A percentile compares a stretch with the other conserved stretches of the same genome.
These are phyloP conservation scores for Lentinula edodes DNA, from an alignment of 768 basidiomycete species.

Conservation along the genomic window DNA sequence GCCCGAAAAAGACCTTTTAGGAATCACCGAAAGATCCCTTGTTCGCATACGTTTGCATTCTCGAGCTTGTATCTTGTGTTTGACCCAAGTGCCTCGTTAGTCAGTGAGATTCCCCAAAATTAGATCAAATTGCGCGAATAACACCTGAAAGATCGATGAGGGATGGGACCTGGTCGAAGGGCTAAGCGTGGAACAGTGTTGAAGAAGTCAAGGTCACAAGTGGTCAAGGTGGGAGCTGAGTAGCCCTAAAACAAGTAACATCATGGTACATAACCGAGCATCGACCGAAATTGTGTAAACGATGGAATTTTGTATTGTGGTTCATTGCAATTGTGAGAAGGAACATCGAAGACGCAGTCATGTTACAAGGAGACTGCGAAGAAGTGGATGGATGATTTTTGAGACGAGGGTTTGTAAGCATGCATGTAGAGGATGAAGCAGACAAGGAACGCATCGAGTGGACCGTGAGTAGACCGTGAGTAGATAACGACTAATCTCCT, in stretches of 20 bases:
- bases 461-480: background rate
- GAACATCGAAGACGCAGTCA: background rate
- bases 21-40: background rate
- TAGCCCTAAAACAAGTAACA: background rate
- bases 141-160: background rate
- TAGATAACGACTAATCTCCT: background rate
- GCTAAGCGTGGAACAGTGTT: background rate
- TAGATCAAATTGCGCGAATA: background rate
- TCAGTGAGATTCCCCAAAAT: background rate
- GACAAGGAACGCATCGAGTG: background rate
- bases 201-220: background rate
- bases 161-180: background rate
- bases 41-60: background rate
- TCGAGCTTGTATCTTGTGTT: background rate
- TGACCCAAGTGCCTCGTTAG: background rate
- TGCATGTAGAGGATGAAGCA: background rate
- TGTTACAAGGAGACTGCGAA: background rate
- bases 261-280: background rate
- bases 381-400: background rate
- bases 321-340: background rate
- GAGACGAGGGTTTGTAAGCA: background rate
- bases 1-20: background rate
- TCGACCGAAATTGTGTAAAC: background rate
- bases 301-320: background rate
- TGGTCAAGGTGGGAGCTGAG: background rate